Evolutionary conservation across 2,329 filamentous ascomycete genomes (phyloP).

Genomic region (Aureobasidium vineae): DNA sequence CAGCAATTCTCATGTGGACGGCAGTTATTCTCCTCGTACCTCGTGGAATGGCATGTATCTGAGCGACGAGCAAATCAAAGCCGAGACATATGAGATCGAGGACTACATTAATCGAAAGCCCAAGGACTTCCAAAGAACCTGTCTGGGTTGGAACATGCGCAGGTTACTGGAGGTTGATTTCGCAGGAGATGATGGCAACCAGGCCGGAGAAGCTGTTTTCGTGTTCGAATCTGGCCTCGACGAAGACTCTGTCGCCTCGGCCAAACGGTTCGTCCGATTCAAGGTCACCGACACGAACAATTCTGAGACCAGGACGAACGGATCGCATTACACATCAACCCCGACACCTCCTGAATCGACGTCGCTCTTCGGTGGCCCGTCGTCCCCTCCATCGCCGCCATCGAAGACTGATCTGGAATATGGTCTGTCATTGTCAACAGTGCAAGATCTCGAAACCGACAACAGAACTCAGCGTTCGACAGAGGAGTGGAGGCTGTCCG

Average conservation of each 20-base stretch:
- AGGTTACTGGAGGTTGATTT: constrained; percentile 86
- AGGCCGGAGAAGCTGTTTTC: constrained; percentile 73
- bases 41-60: constrained; percentile 72
- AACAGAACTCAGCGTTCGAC: constrained; percentile 31
- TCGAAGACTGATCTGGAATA: constrained; percentile 24
- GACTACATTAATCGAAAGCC: constrained; percentile 70
- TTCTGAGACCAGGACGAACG: background rate
- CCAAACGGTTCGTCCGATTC: constrained; percentile 60
- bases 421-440: constrained; percentile 4
- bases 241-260: constrained; percentile 53
- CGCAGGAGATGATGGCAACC: constrained; percentile 71
- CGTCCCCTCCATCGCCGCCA: constrained; percentile 40
- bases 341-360: constrained; percentile 27
- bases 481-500: constrained; percentile 67
- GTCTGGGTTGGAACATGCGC: constrained; percentile 89
- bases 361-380: constrained; percentile 54
- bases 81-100: constrained; percentile 81
- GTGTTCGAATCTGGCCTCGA: constrained; percentile 71
- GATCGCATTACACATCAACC: constrained; percentile 30
- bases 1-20: constrained; percentile 62
- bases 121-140: constrained; percentile 72
- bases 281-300: constrained; percentile 37
- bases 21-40: constrained; percentile 76
- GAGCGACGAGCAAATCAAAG: constrained; percentile 65
- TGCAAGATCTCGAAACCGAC: constrained; percentile 26